Percentiles rank a stretch among this genome's conserved stretches.
Evolutionary conservation across 2,329 filamentous ascomycete species (phyloP).

Genomic region (Ophiocordyceps camponoti-rufipedis): DNA sequence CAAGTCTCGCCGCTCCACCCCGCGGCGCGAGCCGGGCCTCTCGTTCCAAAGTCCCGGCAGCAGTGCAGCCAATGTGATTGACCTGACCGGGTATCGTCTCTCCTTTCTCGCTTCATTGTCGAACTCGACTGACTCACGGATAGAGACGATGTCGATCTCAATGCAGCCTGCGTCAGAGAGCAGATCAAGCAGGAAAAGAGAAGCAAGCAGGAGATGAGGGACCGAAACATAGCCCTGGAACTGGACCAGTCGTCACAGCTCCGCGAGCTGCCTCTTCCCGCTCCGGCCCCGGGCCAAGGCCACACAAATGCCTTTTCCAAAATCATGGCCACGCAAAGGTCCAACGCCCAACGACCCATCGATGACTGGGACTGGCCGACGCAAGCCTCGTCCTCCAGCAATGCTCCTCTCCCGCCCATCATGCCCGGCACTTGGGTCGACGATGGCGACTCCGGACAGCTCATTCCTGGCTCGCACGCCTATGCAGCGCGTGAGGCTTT

Average conservation of each 20-base stretch:
- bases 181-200: constrained; percentile 17
- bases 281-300: neutral
- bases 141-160: constrained; percentile 16
- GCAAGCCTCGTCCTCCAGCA: neutral
- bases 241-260: constrained; percentile 6
- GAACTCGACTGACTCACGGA: constrained; percentile 4
- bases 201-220: constrained; percentile 10
- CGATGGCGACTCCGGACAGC: neutral
- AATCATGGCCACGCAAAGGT: constrained; percentile 4
- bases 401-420: neutral
- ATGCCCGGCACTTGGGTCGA: neutral
- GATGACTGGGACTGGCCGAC: neutral
- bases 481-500: neutral
- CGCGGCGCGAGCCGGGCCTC: constrained; percentile 1
- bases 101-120: neutral
- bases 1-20: constrained; percentile 17
- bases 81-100: constrained; percentile 20
- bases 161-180: constrained; percentile 11
- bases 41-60: neutral
- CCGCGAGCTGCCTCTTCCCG: neutral
- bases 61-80: constrained; percentile 15
- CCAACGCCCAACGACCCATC: constrained; percentile 1
- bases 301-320: constrained; percentile 3
- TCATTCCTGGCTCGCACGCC: neutral
- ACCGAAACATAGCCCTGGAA: constrained; percentile 10